Evolutionary conservation across 441 rosid species (phyloP), one percentile per base, ranked within the genome.

Genomic region (Populus hybrid): DNA sequence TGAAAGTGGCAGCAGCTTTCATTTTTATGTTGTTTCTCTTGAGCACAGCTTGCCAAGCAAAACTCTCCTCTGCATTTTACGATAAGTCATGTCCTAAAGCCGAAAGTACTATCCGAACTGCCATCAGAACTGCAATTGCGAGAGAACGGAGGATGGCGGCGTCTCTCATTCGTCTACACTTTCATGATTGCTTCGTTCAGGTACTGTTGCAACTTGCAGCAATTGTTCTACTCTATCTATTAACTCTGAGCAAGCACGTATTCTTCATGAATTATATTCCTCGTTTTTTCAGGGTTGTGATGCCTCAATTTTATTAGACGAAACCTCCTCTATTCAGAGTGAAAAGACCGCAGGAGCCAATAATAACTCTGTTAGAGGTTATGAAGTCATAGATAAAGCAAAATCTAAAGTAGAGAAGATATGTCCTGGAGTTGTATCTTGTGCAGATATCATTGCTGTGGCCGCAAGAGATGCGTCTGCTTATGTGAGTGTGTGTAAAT

Each of bases 401-500:
- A 90, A 90, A 80, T 20, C 88, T 0, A 76, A 74, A 10, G 86
- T 88, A 0, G 92, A 90, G 77, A 81, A 74, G n/a, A 64, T 84
- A 0, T 89, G 92, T 71, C 91, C 92, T 0, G 90, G 90, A 0
- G 84, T 89, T 2, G 89, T 90, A 11, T 90, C 94, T 18, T 91
- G 96, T 2, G 92, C 94, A 11, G 92, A 91, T 79, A 81, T 90
- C 8, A 50, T 91, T 0, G 86, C 92, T 0, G 87, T 90, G 4
- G 91, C 92, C 2, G 90, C 91, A 2, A 82, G 91, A 69, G 93
- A 91, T 64, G 90, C 95, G 26, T 89, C 90, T 16, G 88, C 82
- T 61, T 84, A 78, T 35, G 90, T 89, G 28, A 81, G 90, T 82
- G 18, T 33, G 7, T 33, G 5, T 18, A n/a, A 9, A 5, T 21